Evolutionary conservation across 2,329 filamentous ascomycete species (phyloP), one percentile per base, ranked within the genome.

Genomic region (Colletotrichum coccodes): DNA sequence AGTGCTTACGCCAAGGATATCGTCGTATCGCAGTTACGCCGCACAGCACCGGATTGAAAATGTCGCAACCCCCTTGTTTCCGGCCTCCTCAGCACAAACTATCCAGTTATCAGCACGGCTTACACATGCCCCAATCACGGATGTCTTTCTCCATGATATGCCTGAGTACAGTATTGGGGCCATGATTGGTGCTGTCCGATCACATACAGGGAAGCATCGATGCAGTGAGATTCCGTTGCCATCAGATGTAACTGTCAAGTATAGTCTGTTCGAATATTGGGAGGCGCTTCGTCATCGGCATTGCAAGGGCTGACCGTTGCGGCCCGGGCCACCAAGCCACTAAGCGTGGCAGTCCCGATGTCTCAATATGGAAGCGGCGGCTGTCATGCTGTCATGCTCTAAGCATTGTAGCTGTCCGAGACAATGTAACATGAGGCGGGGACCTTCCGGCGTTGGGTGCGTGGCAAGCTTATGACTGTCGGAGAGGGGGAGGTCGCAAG

Each of bases 341-440:
- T 44, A 26, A 18, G n/a, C 3, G 23, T 11, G 6, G 11, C 8
- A 49, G 18, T n/a, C 53, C 57, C 23, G 18, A 32, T 12, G 12
- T 21, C 16, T 40, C 9, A 32, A 46, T 21, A 49, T 38, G 44
- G 23, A 38, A 36, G 16, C 30, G 8, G 21, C n/a, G n/a, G 23
- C 32, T 12, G 34, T 50, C 32, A 60, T 50, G 23, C 32, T 12
- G 34, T 50, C 32, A 60, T 50, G 32, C 34, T 49, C 16, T 16
- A 21, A 11, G 16, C 11, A 14, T 36, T 18, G 28, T 30, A 16
- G 9, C 23, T 28, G 6, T n/a, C 21, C 44, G 44, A 50, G 36
- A 23, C 57, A 18, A 60, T 60, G 57, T 60, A 49, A 60, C 57
- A 26, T 26, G 42, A 18, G 32, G 42, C 30, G 56, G 42, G 42